Percentiles rank a stretch among this genome's conserved stretches.
phyloP scores from a whole-genome alignment of 2,329 filamentous ascomycete genomes.

The Botrytis byssoidea region DNA sequence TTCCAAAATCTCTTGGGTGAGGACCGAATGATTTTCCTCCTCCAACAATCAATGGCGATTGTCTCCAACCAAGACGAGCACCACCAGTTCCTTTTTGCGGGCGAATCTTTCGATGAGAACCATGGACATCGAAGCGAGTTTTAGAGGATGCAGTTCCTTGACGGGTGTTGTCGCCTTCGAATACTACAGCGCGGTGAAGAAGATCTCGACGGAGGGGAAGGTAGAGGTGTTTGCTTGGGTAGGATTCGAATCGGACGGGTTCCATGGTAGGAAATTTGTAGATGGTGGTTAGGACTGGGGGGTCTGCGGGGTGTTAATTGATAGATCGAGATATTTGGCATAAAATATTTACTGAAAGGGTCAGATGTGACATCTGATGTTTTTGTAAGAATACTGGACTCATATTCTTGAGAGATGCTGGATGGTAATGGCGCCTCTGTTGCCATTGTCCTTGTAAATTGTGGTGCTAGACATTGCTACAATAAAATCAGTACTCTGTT shows the following conservation, averaged over 20 bases:
- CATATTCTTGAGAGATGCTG: slow-evolving; percentile 27
- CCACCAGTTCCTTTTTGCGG: slow-evolving; percentile 83
- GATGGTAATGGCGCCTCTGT: slow-evolving; percentile 44
- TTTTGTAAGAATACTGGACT: slow-evolving; percentile 21
- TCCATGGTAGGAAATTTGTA: slow-evolving; percentile 89
- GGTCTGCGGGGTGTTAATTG: slow-evolving; percentile 43
- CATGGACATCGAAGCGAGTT: slow-evolving; percentile 78
- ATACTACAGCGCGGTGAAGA: slow-evolving; percentile 87
- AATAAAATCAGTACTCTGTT: slow-evolving; percentile 29
- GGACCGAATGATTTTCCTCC: slow-evolving; percentile 91
- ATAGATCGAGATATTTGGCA: neutral
- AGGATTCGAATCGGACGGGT: slow-evolving; percentile 73
- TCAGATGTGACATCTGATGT: neutral
- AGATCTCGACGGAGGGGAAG: slow-evolving; percentile 88
- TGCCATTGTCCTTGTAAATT: slow-evolving; percentile 47
- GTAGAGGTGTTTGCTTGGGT: slow-evolving; percentile 77
- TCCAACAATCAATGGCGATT: slow-evolving; percentile 78
- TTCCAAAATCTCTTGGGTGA: slow-evolving; percentile 85
- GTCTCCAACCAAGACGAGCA: slow-evolving; percentile 76
- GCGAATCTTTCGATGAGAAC: slow-evolving; percentile 76
- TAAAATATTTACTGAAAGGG: slow-evolving; percentile 11
- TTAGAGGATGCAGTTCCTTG: slow-evolving; percentile 84
- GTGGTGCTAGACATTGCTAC: slow-evolving; percentile 46
- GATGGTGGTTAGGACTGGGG: slow-evolving; percentile 76
- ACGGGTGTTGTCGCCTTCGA: slow-evolving; percentile 84